These are phyloP conservation scores for Fusarium udum DNA, from an alignment of 2,329 filamentous ascomycete species.

Conservation along the genomic window DNA sequence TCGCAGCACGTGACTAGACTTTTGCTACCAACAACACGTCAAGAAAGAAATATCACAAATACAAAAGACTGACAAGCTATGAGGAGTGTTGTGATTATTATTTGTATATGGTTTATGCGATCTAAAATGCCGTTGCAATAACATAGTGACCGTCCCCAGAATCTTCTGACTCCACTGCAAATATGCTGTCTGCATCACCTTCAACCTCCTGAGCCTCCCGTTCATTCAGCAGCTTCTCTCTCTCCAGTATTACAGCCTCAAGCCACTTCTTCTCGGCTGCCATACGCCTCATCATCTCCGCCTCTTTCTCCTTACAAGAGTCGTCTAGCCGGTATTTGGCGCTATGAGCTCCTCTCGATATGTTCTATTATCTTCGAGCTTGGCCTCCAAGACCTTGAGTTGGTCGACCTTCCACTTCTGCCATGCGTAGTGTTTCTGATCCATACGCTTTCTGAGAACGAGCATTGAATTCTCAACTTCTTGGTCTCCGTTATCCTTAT, in stretches of 20 bases:
- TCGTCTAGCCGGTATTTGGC: constrained; percentile 46
- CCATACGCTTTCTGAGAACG: constrained; percentile 52
- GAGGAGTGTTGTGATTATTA: neutral
- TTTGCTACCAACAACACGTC: neutral
- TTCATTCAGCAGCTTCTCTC: constrained; percentile 53
- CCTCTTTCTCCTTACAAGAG: constrained; percentile 43
- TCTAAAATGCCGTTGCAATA: neutral
- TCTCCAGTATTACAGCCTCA: constrained; percentile 55
- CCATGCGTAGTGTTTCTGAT: constrained; percentile 53
- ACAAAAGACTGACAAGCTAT: neutral
- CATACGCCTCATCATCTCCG: constrained; percentile 47
- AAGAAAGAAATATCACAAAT: neutral
- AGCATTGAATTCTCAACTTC: constrained; percentile 48
- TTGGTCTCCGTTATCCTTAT: constrained; percentile 46
- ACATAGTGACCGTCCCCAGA: constrained; percentile 13
- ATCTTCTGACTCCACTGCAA: constrained; percentile 34
- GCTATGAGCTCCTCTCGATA: constrained; percentile 54
- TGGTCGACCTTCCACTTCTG: constrained; percentile 53
- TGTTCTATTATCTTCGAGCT: constrained; percentile 52
- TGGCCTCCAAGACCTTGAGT: constrained; percentile 48
- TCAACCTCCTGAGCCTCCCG: constrained; percentile 57
- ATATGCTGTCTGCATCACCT: constrained; percentile 49
- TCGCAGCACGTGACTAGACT: constrained; percentile 26
- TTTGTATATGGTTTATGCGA: neutral
- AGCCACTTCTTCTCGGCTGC: constrained; percentile 60